A percentile compares a stretch with the other conserved stretches of the same genome.
phyloP scores from a whole-genome alignment of 176 grass and related monocot species.

The Avena insularis region DNA sequence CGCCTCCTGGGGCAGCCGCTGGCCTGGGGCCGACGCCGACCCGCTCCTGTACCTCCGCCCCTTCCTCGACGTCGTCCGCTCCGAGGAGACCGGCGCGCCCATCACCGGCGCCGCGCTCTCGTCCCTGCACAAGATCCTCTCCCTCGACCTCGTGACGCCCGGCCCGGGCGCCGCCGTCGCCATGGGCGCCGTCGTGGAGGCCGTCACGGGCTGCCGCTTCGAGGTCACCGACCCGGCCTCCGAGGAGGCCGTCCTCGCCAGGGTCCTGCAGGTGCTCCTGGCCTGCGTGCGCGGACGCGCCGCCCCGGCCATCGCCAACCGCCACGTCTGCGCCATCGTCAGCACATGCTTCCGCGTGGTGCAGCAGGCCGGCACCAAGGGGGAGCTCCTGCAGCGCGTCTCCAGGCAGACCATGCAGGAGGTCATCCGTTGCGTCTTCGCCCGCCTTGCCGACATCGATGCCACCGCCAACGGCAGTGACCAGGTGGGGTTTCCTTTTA shows the following conservation, averaged over 20 bases:
- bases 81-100: conserved; percentile 93
- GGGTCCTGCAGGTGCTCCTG: conserved; percentile 90
- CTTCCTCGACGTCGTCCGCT: conserved; percentile 90
- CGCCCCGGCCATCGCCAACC: conserved; percentile 65
- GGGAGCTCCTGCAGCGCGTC: conserved; percentile 92
- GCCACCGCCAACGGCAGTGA: background rate
- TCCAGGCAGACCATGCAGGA: conserved; percentile 99
- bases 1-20: conserved; percentile 55
- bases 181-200: conserved; percentile 81
- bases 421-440: conserved; percentile 81
- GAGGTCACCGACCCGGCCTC: conserved; percentile 96
- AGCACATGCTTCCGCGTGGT: conserved; percentile 97
- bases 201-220: conserved; percentile 86
- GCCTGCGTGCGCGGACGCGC: conserved; percentile 73
- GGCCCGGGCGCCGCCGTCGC: conserved; percentile 49
- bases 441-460: conserved; percentile 58
- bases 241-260: conserved; percentile 88
- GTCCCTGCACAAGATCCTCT: conserved; percentile 89
- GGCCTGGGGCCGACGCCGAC: conserved; percentile 33
- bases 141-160: conserved; percentile 68
- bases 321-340: conserved; percentile 86
- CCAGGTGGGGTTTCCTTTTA: conserved; percentile 25
- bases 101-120: conserved; percentile 91
- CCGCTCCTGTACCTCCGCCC: conserved; percentile 78
- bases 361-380: conserved; percentile 97